Evolutionary conservation across 2,329 filamentous ascomycete species (phyloP).

Genomic region (Sporothrix schenckii): DNA sequence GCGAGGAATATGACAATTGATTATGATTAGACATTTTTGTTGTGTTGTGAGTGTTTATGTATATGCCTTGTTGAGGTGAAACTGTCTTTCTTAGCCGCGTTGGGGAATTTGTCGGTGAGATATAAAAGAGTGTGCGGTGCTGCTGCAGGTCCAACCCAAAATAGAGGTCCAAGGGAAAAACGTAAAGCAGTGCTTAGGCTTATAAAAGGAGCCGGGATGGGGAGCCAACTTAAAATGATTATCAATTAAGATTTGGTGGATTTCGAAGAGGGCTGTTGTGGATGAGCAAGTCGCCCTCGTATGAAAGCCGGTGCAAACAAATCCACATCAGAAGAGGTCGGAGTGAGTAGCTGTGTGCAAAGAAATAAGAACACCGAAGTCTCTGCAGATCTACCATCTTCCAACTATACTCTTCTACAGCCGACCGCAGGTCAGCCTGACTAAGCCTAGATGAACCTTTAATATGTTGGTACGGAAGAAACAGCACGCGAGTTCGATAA

Average conservation of each 20-base stretch:
- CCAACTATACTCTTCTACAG: not conserved
- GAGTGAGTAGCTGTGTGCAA: not conserved
- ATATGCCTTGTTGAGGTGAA: not conserved
- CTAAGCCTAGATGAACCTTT: not conserved
- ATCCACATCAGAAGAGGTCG: not conserved
- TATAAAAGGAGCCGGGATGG: not conserved
- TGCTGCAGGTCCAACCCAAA: slow-evolving; percentile 8
- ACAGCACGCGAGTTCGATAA: slow-evolving; percentile 7
- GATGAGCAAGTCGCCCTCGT: slow-evolving; percentile 1
- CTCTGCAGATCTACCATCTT: not conserved
- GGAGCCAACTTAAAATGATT: not conserved
- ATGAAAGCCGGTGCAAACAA: not conserved
- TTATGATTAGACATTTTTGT: slow-evolving; percentile 6
- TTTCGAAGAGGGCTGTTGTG: not conserved
- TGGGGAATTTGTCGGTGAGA: slow-evolving; percentile 3
- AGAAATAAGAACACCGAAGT: slow-evolving; percentile 2
- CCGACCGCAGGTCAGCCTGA: not conserved
- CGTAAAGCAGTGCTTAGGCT: not conserved
- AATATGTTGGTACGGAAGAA: not conserved
- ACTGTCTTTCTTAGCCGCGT: not conserved
- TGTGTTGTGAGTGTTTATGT: not conserved
- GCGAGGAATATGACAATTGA: slow-evolving; percentile 34
- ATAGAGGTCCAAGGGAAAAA: not conserved
- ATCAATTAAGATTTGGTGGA: not conserved
- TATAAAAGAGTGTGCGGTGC: slow-evolving; percentile 1